Conservation (phyloP, 805 yeast species). For the Cyberlindnera nakhonratchasimensis region DNA sequence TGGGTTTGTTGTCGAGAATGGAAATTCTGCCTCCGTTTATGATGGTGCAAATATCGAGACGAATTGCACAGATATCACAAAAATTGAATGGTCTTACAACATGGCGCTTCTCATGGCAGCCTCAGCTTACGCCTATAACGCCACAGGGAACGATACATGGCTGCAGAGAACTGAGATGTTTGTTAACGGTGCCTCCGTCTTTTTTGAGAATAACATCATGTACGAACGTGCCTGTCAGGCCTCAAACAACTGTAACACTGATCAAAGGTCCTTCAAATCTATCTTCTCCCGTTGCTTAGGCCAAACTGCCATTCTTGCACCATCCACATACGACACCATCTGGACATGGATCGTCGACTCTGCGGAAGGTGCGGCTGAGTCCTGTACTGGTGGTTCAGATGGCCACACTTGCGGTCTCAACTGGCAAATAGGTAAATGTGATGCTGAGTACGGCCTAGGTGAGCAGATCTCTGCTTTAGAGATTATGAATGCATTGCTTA, state of each 20-base stretch:
- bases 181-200: constrained; percentile 43
- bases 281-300: constrained; percentile 62
- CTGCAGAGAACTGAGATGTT: constrained; percentile 42
- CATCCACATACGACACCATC: constrained; percentile 44
- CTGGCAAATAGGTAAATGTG: constrained; percentile 61
- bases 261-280: constrained; percentile 73
- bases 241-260: constrained; percentile 58
- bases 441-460: constrained; percentile 67
- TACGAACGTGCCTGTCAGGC: constrained; percentile 61
- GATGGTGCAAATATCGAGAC: constrained; percentile 58
- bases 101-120: constrained; percentile 67
- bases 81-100: constrained; percentile 63
- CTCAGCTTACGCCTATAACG: constrained; percentile 63
- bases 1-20: constrained; percentile 38
- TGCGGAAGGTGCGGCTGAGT: constrained; percentile 64
- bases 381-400: constrained; percentile 73
- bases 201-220: constrained; percentile 52
- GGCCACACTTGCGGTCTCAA: constrained; percentile 72
- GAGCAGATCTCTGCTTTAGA: constrained; percentile 78
- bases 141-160: constrained; percentile 53
- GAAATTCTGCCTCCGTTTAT: constrained; percentile 36
- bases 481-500: constrained; percentile 48
- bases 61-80: constrained; percentile 47
- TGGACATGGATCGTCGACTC: constrained; percentile 42
- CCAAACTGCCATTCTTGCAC: constrained; percentile 52